Evolutionary conservation across 2,329 filamentous ascomycete species (phyloP).

Genomic region (Bertia moriformis): DNA sequence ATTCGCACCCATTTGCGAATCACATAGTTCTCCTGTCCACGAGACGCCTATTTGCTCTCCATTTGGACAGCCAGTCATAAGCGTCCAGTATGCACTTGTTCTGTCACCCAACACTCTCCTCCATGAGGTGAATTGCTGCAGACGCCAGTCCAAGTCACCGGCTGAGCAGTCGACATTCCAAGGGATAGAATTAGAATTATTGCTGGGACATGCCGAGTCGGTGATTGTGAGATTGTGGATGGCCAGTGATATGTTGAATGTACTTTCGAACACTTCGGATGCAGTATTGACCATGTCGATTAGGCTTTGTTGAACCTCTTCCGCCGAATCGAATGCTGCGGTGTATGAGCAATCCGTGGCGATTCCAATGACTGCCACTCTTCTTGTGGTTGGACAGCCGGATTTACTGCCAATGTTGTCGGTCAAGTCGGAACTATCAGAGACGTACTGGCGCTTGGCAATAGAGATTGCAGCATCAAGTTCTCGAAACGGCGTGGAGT

Average conservation of each 20-base stretch:
- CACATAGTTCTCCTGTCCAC: slow-evolving; percentile 52
- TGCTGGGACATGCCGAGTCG: slow-evolving; percentile 39
- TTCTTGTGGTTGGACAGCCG: slow-evolving; percentile 48
- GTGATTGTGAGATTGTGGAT: slow-evolving; percentile 46
- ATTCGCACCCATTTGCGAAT: slow-evolving; percentile 35
- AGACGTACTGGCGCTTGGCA: slow-evolving; percentile 29
- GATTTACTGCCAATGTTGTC: slow-evolving; percentile 42
- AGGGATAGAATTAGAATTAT: slow-evolving; percentile 31
- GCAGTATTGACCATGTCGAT: slow-evolving; percentile 50
- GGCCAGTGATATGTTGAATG: slow-evolving; percentile 58
- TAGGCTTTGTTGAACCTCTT: slow-evolving; percentile 34
- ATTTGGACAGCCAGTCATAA: slow-evolving; percentile 47
- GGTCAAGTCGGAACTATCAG: slow-evolving; percentile 43
- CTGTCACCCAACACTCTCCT: slow-evolving; percentile 38
- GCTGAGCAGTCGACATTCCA: slow-evolving; percentile 47
- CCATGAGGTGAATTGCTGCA: slow-evolving; percentile 53
- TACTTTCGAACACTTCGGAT: slow-evolving; percentile 43
- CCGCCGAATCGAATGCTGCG: slow-evolving; percentile 31
- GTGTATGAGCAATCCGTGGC: slow-evolving; percentile 55
- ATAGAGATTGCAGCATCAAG: slow-evolving; percentile 35
- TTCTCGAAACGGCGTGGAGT: slow-evolving; percentile 38
- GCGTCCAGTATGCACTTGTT: slow-evolving; percentile 54
- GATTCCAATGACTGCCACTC: slow-evolving; percentile 51
- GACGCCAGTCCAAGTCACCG: slow-evolving; percentile 35
- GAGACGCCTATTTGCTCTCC: slow-evolving; percentile 48